phyloP scores from a whole-genome alignment of 352 stramenopile genomes.

The Globisporangium middletonii region DNA sequence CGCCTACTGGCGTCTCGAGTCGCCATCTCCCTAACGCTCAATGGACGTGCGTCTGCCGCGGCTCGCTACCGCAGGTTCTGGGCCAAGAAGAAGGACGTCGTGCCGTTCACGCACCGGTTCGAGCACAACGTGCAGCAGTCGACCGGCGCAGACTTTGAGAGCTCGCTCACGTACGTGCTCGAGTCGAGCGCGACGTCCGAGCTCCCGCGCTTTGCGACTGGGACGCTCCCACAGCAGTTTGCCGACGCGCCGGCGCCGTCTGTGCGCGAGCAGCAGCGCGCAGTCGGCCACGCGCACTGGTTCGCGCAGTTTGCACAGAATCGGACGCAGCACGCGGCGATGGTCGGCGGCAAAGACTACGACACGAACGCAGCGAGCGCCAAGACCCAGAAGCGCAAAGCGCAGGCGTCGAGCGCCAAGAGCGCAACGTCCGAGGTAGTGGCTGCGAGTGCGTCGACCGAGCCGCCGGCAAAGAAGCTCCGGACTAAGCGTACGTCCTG shows the following conservation, averaged over 20 bases:
- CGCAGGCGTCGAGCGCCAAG: too few relatives aligned
- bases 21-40: background rate
- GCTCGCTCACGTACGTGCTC: constrained; percentile 25
- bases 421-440: background rate
- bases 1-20: too few relatives aligned
- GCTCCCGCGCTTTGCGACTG: constrained; percentile 36
- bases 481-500: background rate
- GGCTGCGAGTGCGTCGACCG: background rate
- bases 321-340: constrained; percentile 22
- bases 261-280: constrained; percentile 21
- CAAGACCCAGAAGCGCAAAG: constrained; percentile 1
- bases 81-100: constrained; percentile 31
- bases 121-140: constrained; percentile 24
- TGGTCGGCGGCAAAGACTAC: constrained; percentile 20
- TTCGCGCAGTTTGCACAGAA: constrained; percentile 29
- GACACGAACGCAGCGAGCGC: background rate
- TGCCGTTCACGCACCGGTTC: constrained; percentile 30
- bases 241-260: constrained; percentile 13
- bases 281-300: constrained; percentile 32
- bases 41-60: background rate
- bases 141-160: constrained; percentile 36
- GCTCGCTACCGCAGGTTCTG: constrained; percentile 29
- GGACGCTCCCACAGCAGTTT: constrained; percentile 36
- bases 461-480: background rate
- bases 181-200: constrained; percentile 34